Percentiles rank a stretch among this genome's conserved stretches.
Evolutionary conservation across 2,329 filamentous ascomycete genomes (phyloP).

Genomic region (Dryadomyces quercus-mongolicae): DNA sequence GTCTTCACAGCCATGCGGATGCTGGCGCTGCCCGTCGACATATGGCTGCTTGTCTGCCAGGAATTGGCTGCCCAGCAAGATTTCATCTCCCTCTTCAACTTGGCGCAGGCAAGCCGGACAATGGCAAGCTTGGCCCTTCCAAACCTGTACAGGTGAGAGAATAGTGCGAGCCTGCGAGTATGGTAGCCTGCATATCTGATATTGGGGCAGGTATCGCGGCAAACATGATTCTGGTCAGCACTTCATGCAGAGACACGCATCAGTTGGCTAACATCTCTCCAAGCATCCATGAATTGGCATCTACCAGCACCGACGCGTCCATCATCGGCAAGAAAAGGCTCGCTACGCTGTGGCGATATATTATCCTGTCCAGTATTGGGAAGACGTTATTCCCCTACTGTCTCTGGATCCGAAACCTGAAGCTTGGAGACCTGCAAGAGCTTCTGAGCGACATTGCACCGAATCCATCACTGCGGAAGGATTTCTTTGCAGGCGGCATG

Average conservation of each 20-base stretch:
- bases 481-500: constrained; percentile 30
- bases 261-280: neutral
- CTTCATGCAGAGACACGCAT: no score
- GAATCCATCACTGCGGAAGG: constrained; percentile 15
- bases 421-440: constrained; percentile 47
- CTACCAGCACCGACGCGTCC: constrained; percentile 28
- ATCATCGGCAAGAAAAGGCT: constrained; percentile 33
- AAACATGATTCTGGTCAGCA: neutral
- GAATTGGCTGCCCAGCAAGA: constrained; percentile 43
- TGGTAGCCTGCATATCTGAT: neutral
- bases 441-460: constrained; percentile 41
- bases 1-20: no score
- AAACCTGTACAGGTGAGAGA: constrained; percentile 46
- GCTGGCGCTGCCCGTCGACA: constrained; percentile 38
- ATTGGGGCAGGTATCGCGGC: neutral
- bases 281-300: constrained; percentile 34
- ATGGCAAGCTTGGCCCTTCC: constrained; percentile 47
- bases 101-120: constrained; percentile 40
- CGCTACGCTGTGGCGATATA: constrained; percentile 55
- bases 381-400: constrained; percentile 57
- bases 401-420: constrained; percentile 51
- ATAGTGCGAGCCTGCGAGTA: no score
- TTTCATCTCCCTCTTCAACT: constrained; percentile 48
- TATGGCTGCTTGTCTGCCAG: constrained; percentile 48
- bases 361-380: constrained; percentile 52